Percentiles rank a stretch among this genome's conserved stretches.
phyloP scores from a whole-genome alignment of 148 eudicot species.

The Persicaria maculosa region DNA sequence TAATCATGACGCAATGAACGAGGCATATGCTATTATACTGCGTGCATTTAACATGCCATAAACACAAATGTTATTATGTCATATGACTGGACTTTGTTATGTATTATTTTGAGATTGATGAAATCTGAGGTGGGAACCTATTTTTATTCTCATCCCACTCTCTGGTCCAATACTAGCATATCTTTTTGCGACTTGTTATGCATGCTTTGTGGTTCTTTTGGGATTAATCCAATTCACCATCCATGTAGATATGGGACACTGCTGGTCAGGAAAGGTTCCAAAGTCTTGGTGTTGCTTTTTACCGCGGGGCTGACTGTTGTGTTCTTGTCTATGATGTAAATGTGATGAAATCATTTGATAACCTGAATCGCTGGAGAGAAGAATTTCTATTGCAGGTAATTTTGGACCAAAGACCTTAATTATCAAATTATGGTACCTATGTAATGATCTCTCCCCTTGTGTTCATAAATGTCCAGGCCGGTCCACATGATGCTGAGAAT shows the following conservation, averaged over 20 bases:
- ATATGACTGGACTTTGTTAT: no score
- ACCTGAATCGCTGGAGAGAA: slow-evolving; percentile 66
- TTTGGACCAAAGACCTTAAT: background rate
- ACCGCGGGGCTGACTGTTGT: slow-evolving; percentile 85
- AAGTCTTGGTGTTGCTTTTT: slow-evolving; percentile 80
- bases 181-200: background rate
- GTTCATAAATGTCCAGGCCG: slow-evolving; percentile 40
- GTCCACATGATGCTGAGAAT: slow-evolving; percentile 76
- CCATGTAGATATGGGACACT: slow-evolving; percentile 74
- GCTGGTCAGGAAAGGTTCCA: slow-evolving; percentile 91
- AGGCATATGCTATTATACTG: no score
- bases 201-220: background rate
- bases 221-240: background rate
- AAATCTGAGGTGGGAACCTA: no score
- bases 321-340: slow-evolving; percentile 76
- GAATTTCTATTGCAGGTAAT: slow-evolving; percentile 73
- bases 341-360: slow-evolving; percentile 70
- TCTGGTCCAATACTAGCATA: background rate
- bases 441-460: slow-evolving; percentile 1
- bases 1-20: no score
- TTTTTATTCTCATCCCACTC: no score
- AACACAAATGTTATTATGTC: no score
- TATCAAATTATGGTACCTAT: background rate
- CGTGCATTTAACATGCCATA: no score
- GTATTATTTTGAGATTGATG: no score